Conservation (phyloP, 2,329 filamentous ascomycete genomes). For the Pestalotiopsis sp. region DNA sequence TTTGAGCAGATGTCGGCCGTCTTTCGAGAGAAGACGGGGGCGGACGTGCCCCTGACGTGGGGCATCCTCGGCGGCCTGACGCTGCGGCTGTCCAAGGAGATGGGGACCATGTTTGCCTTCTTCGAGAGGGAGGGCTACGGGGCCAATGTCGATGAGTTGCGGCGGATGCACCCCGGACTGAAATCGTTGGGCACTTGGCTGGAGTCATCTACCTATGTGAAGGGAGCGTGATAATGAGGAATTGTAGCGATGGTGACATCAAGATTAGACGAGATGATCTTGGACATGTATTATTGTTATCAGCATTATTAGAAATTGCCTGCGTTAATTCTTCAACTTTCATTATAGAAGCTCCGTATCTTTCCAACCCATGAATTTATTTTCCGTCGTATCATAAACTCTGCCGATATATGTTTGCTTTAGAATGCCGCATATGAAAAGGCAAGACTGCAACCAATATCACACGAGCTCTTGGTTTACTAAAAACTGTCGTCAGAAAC, state of each 20-base stretch:
- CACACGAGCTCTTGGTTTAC: too few species aligned
- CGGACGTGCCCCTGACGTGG: slow-evolving; percentile 28
- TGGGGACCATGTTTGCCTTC: slow-evolving; percentile 11
- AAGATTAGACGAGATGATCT: too few species aligned
- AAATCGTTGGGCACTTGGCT: background rate
- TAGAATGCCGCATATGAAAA: too few species aligned
- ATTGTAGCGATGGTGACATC: background rate
- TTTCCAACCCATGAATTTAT: too few species aligned
- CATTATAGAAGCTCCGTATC: too few species aligned
- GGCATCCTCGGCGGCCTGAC: background rate
- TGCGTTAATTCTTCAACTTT: too few species aligned
- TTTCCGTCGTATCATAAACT: too few species aligned
- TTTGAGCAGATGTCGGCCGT: slow-evolving; percentile 31
- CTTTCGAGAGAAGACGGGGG: slow-evolving; percentile 34
- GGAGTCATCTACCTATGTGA: background rate
- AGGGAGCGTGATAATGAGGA: background rate
- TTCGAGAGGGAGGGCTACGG: slow-evolving; percentile 11
- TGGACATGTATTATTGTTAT: background rate
- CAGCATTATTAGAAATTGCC: too few species aligned
- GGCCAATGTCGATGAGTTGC: slow-evolving; percentile 2
- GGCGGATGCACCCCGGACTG: slow-evolving; percentile 3
- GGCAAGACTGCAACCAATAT: too few species aligned
- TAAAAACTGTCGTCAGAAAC: too few species aligned
- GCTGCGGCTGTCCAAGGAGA: slow-evolving; percentile 3
- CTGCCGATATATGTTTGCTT: too few species aligned